phyloP scores from a whole-genome alignment of 2,329 filamentous ascomycete genomes.

The Colletotrichum sp. region DNA sequence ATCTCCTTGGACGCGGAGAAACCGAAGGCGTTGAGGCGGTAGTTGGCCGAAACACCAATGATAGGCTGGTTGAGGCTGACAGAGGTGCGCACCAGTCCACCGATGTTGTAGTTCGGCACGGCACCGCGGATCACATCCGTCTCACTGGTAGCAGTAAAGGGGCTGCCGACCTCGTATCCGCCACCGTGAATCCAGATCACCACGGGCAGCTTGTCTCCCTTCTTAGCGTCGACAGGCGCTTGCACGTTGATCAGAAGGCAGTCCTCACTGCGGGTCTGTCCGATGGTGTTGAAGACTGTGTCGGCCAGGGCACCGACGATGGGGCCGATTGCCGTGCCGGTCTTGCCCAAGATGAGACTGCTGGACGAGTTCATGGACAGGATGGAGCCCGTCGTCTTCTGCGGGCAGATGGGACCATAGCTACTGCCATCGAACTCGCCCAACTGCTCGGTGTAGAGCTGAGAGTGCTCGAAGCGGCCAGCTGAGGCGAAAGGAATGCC shows the following conservation, averaged over 20 bases:
- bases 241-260: slow-evolving; percentile 55
- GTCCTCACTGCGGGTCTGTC: slow-evolving; percentile 43
- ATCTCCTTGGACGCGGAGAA: slow-evolving; percentile 1
- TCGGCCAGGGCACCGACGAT: not conserved
- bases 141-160: not conserved
- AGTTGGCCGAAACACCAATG: slow-evolving; percentile 69
- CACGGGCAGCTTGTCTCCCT: slow-evolving; percentile 43
- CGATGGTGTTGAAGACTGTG: not conserved
- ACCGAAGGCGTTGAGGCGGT: slow-evolving; percentile 58
- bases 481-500: slow-evolving; percentile 6
- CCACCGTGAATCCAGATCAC: slow-evolving; percentile 45
- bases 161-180: slow-evolving; percentile 34
- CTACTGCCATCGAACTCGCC: not conserved
- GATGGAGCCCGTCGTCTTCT: not conserved
- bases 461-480: slow-evolving; percentile 1
- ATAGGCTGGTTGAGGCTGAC: slow-evolving; percentile 57
- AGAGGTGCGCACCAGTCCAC: slow-evolving; percentile 34
- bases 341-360: not conserved
- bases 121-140: slow-evolving; percentile 21
- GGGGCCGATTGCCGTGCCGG: not conserved
- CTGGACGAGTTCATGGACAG: not conserved
- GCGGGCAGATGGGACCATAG: slow-evolving; percentile 4
- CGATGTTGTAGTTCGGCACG: slow-evolving; percentile 35
- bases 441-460: not conserved
- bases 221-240: slow-evolving; percentile 46